Evolutionary conservation across 768 basidiomycete species (phyloP), one percentile per base, ranked within the genome.

Genomic region (Nidularia sp.): DNA sequence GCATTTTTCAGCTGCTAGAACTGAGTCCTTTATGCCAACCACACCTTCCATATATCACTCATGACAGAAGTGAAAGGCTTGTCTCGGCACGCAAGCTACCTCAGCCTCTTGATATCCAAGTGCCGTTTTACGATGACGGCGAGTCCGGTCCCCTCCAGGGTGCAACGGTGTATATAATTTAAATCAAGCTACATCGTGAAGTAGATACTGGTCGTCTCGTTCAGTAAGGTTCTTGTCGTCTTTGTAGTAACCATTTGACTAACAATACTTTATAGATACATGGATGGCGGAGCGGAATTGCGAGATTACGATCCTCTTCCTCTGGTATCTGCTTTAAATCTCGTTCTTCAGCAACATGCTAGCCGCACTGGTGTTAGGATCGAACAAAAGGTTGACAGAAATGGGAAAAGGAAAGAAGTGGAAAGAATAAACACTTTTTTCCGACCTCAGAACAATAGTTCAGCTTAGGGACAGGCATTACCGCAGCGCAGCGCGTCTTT

Each of bases 371-470:
- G 79, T 13, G 69, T 77, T 2, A 10, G 39, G 39, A 41, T 41
- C 15, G 39, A 5, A 12, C 39, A 41, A 41, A 12, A 10, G 10
- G 39, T 10, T 12, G 12, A 10, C 39, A 10, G 15, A 18, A 12
- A 10, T 3, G 15, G 39, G 12, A 41, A 41, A 10, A 41, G 39
- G 12, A 10, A 41, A 76, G 78, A 6, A 75, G 81, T 6, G 82
- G 83, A 3, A 70, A 72, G 53, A 80, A 77, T 51, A 74, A 76
- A 8, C 83, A 78, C 51, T 86, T 86, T 63, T 85, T 85, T 62
- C 69, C 70, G 1, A 49, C 15, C 39, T 12, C 60, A 2, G 59
- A 60, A 15, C 51, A 66, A 25, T 59, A 53, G 45, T 50, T 53
- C 12, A 54, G n/a, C 5, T 67, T 77, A 5, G 66, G 71, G 22